Evolutionary conservation across 306 rosid species (phyloP).

Genomic region (Prunus mongolica): DNA sequence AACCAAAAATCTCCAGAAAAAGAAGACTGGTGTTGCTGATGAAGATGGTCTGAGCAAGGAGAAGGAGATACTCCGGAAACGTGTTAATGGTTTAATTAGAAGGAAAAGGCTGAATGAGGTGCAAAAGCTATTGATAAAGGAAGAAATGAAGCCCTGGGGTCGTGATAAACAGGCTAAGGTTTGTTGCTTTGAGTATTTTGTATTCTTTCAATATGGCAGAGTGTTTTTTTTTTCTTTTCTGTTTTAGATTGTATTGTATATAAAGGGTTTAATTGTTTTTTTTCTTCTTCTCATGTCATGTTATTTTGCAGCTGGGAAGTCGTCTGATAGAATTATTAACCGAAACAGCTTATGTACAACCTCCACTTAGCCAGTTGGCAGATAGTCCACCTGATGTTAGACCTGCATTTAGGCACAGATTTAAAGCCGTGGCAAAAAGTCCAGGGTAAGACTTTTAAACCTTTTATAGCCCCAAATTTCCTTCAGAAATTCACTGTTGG

Average conservation of each 20-base stretch:
- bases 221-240: background rate
- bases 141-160: slow-evolving; percentile 65
- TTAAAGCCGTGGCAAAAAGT: slow-evolving; percentile 47
- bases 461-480: background rate
- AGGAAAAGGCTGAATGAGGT: slow-evolving; percentile 49
- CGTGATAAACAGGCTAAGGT: slow-evolving; percentile 83
- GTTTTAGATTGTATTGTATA: background rate
- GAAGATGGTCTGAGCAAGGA: slow-evolving; percentile 46
- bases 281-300: slow-evolving; percentile 12
- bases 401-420: slow-evolving; percentile 78
- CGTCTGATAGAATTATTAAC: slow-evolving; percentile 66
- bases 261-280: slow-evolving; percentile 2
- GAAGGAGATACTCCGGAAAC: slow-evolving; percentile 55
- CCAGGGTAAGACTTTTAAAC: slow-evolving; percentile 49
- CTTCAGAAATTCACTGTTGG: background rate
- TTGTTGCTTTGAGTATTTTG: slow-evolving; percentile 11
- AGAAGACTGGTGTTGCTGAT: slow-evolving; percentile 31
- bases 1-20: slow-evolving; percentile 38
- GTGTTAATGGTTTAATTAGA: slow-evolving; percentile 54
- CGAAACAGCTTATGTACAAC: slow-evolving; percentile 68
- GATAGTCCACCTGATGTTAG: slow-evolving; percentile 76
- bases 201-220: background rate
- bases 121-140: slow-evolving; percentile 55
- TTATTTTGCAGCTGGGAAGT: slow-evolving; percentile 72
- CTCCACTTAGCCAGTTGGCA: slow-evolving; percentile 64